phyloP scores from a whole-genome alignment of 768 basidiomycete species.

The Tricholoma matsutake region DNA sequence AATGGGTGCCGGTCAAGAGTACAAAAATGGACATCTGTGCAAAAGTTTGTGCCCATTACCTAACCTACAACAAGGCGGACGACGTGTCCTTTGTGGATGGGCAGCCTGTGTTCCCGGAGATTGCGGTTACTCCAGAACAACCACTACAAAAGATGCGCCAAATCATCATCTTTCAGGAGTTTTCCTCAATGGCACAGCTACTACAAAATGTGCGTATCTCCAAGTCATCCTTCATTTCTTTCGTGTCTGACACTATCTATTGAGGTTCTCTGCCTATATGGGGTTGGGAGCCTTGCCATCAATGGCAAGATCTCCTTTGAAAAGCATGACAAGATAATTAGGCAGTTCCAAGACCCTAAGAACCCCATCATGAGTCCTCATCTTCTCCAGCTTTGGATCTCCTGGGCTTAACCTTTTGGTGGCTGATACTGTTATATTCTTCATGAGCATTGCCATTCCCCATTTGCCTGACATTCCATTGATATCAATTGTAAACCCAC shows the following conservation, averaged over 20 bases:
- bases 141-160: too few relatives aligned
- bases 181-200: too few relatives aligned
- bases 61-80: constrained; percentile 3
- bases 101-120: constrained; percentile 1
- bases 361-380: constrained; percentile 8
- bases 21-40: constrained; percentile 12
- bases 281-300: constrained; percentile 7
- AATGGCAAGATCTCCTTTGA: constrained; percentile 11
- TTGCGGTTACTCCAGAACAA: too few relatives aligned
- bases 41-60: constrained; percentile 1
- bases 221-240: too few relatives aligned
- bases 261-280: constrained; percentile 5
- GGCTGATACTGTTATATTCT: constrained; percentile 18
- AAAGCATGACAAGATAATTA: constrained; percentile 10
- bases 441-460: constrained; percentile 15
- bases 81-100: constrained; percentile 7
- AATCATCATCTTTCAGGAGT: too few relatives aligned
- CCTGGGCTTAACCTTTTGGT: constrained; percentile 22
- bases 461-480: background rate
- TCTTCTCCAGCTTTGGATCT: constrained; percentile 22
- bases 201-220: too few relatives aligned
- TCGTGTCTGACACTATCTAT: too few relatives aligned
- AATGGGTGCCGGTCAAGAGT: constrained; percentile 5
- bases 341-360: constrained; percentile 8
- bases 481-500: background rate